Base-by-base conservation (phyloP, 139 green algal species). In the Picocystis salinarum region DNA sequence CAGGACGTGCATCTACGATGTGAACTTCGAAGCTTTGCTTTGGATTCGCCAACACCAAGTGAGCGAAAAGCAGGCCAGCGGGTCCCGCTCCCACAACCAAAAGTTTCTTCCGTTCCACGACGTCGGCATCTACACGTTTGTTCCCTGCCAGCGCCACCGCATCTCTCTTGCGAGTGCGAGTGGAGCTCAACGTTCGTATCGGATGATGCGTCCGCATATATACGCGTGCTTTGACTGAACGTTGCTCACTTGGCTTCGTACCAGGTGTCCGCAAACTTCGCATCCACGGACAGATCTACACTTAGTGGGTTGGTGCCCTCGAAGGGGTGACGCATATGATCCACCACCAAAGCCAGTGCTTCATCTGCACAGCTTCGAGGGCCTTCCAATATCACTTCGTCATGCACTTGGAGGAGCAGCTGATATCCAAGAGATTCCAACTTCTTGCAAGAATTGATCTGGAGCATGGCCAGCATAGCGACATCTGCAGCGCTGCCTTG, bases 371-470 rank as follows among this genome's bases (percentile, higher is more conserved):
- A 64, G 45, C 84, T 77, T 28, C 66, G 55, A 3, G 87, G 87
- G 3, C 87, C 87, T 53, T 97, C 87, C 44, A 97, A 46, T 50
- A 97, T 95, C 2, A 97, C 80, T 66, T 97, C 86, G 44, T 96
- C 86, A 54, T 96, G 82, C 24, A 94, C 75, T 68, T 84, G 63
- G 56, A 95, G 75, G 30, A 97, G 70, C 50, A 97, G 68, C 50
- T 56, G 76, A 62, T 69, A 97, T 15, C 82, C 82, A 6, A 90
- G 52, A 22, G 71, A 41, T 40, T 55, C 58, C 39, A 97, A 65
- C 51, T 53, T 24, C 28, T 53, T 23, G 50, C 73, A 61, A 0
- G 41, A 22, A 1, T 55, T 46, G 33, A 97, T 93, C 17, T 71
- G 48, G 29, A 97, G 47, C 87, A 97, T 97, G 29, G 83, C 83